A percentile compares a stretch with the other conserved stretches of the same genome.
phyloP scores from a whole-genome alignment of 192 early-diverging fungal genomes.

The Podila horticola region DNA sequence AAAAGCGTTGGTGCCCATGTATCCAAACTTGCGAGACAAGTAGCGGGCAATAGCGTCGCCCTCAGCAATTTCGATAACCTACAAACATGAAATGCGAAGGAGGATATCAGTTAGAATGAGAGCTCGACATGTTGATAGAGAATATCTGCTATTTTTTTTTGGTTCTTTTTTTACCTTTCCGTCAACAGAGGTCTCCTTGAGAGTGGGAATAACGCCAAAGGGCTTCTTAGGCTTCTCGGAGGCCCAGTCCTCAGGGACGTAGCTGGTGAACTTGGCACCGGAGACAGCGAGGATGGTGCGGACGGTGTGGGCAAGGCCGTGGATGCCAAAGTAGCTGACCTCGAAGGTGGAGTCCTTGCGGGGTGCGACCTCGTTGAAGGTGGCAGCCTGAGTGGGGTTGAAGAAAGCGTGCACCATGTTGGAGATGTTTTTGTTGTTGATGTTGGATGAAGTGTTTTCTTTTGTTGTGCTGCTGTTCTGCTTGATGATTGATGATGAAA shows the following conservation, averaged over 20 bases:
- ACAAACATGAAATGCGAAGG: no score
- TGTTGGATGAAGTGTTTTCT: background rate
- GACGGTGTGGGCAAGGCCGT: background rate
- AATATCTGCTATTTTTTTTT: no score
- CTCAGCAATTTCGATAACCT: constrained; percentile 52
- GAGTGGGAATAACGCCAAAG: constrained; percentile 59
- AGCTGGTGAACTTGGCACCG: constrained; percentile 10
- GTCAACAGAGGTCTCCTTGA: constrained; percentile 53
- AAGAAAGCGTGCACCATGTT: constrained; percentile 25
- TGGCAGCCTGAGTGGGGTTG: constrained; percentile 27
- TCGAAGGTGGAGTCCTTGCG: constrained; percentile 31
- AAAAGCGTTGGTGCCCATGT: constrained; percentile 29
- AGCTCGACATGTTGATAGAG: no score
- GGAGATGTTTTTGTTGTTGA: background rate
- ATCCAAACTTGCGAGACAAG: constrained; percentile 51
- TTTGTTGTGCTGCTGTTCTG: background rate
- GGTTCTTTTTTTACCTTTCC: background rate
- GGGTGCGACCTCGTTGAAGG: constrained; percentile 11
- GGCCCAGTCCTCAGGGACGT: constrained; percentile 46
- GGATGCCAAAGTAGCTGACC: constrained; percentile 22
- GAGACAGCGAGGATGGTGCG: background rate
- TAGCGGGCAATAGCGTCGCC: constrained; percentile 59
- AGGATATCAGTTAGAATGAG: no score
- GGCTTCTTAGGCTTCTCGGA: constrained; percentile 54
- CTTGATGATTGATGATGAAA: background rate